A percentile compares a stretch with the other conserved stretches of the same genome.
These are phyloP conservation scores for Trichomonas gallinae DNA, from an alignment of 208 protist genomes.

Conservation along the genomic window DNA sequence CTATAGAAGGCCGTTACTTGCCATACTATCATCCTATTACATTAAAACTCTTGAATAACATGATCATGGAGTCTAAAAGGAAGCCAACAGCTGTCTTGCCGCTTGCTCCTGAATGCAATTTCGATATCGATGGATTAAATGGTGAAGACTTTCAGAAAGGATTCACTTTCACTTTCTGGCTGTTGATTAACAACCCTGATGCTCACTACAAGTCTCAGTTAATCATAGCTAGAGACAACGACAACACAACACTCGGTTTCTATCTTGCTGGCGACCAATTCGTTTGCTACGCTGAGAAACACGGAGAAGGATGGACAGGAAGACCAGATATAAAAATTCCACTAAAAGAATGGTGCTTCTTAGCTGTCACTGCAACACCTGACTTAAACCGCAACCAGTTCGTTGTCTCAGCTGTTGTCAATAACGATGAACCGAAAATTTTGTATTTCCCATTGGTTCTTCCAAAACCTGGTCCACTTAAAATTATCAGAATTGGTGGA, in stretches of 20 bases:
- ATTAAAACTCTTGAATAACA: background rate
- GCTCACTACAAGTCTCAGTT: background rate
- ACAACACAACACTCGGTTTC: background rate
- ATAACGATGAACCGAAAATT: background rate
- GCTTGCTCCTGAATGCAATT: background rate
- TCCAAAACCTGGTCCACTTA: background rate
- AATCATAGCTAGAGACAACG: background rate
- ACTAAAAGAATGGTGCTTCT: background rate
- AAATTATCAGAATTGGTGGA: background rate
- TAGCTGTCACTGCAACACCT: background rate
- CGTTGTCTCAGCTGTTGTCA: too few relatives aligned
- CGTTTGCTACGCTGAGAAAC: background rate
- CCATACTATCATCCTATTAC: background rate
- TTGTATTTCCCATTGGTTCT: background rate
- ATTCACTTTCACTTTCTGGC: background rate
- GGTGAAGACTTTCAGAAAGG: background rate
- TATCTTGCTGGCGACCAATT: background rate
- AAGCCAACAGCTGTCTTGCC: background rate
- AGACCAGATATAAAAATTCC: background rate
- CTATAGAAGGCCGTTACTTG: background rate
- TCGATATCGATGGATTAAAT: background rate
- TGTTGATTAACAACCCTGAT: background rate
- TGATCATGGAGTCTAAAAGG: background rate
- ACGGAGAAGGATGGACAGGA: background rate
- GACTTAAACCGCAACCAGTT: too few relatives aligned